Base-by-base conservation (phyloP, 805 yeast genomes). In the Scheffersomyces coipomensis region DNA sequence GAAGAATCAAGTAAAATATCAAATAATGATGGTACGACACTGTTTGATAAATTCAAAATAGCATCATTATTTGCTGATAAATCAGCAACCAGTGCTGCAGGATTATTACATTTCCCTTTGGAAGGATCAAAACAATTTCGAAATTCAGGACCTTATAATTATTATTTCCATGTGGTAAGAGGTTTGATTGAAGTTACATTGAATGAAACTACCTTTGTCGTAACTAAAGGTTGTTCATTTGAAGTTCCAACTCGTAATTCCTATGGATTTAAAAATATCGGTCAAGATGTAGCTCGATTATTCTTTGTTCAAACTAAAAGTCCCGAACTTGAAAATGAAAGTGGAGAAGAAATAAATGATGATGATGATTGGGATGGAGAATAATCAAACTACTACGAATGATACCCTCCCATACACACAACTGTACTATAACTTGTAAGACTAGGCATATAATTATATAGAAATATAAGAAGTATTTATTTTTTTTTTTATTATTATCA, bases 221-320 rank as follows among this genome's bases (percentile, higher is more conserved):
- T 82, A 5, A 71, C 77, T 1, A 66, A 73, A 39, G 96, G 96
- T 1, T 84, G 95, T 38, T 77, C 91, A 4, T 83, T 89, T 51
- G 86, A 85, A 51, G 73, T 90, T 5, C 97, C 97, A 1, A 76
- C 84, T 64, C 84, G 83, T 4, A 86, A 85, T 54, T 71, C 74
- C 31, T 88, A 87, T 59, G 78, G 84, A 13, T 73, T 89, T 46
- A 73, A 71, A 34, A 87, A 87, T 53, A 71, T 69, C 29, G 85
- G 89, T 0, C 63, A 69, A 23, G 67, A 64, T 13, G 71, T 71
- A 24, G 88, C 84, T 0, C 73, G 76, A 39, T 51, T 89, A 53
- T 88, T 85, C 57, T 88, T 87, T 53, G 89, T 85, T 1, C 96
- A 88, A 55, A 46, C 45, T 18, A 42, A 51, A 33, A 38, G 35